Evolutionary conservation across 2,329 filamentous ascomycete species (phyloP), one percentile per base, ranked within the genome.

Genomic region (Pleochaeta shiraiana): DNA sequence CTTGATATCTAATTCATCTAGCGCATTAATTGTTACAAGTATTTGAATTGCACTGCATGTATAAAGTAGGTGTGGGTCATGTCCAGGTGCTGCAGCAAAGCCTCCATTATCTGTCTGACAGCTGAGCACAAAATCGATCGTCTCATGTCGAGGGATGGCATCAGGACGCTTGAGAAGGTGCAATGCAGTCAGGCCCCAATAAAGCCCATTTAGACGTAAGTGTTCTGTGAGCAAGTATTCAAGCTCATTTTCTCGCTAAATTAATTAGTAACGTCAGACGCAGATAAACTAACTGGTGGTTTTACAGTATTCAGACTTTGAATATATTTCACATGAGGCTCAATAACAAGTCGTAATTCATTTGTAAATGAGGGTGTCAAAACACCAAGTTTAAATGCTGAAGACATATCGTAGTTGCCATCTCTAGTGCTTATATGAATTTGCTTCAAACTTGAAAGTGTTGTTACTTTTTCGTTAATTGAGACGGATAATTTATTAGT

Each of bases 211-310:
- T 65, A 98, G 81, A 67, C 93, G 90, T 69, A 98, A 80, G 74
- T 98, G 93, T 76, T 98, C 92, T 16, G 93, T 98, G 73, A 97
- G 80, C 87, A 92, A 96, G 78, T 97, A 98, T 75, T 96, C 90
- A 70, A 95, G 85, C 76, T 96, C 89, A 79, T 97, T 90, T 77
- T 88, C 90, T 73, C 87, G 86, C 83, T 87, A 76, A 70, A 71
- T 67, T 70, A 71, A 39, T 68, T 67, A 72, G 65, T 63, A 53
- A 65, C 67, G 67, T 65, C 64, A 67, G 63, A 9, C 65, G 63
- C 45, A 65, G 68, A 67, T 67, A 68, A 64, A 67, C 64, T 65
- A 66, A 65, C n/a, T n/a, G 62, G 62, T 67, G 67, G 68, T 26
- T 82, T 76, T 79, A 87, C 84, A 69, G 86, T 90, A 75, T 98